A percentile compares a stretch with the other conserved stretches of the same genome.
These are phyloP conservation scores for Terana coerulea DNA, from an alignment of 768 basidiomycete species.

Conservation along the genomic window DNA sequence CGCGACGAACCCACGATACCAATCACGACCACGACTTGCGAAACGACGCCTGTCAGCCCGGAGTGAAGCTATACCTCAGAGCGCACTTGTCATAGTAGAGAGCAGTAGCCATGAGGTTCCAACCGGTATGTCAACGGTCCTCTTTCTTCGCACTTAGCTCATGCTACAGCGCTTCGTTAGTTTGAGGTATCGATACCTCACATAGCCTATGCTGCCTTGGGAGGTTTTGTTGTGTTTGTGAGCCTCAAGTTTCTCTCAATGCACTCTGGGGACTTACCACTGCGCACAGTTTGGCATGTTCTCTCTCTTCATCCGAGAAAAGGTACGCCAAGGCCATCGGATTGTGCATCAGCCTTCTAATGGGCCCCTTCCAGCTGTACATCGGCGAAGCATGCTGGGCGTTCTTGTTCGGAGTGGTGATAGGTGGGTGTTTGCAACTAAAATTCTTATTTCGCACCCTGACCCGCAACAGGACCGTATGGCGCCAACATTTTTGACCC, in stretches of 20 bases:
- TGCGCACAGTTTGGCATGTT: slow-evolving; percentile 84
- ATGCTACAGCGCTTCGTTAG: slow-evolving; percentile 12
- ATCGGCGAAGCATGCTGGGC: slow-evolving; percentile 97
- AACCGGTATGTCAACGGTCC: slow-evolving; percentile 8
- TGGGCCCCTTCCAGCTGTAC: slow-evolving; percentile 56
- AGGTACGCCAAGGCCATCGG: slow-evolving; percentile 37
- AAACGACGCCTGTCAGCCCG: too few relatives aligned
- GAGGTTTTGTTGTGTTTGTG: slow-evolving; percentile 77
- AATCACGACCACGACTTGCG: background rate
- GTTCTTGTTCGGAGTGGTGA: slow-evolving; percentile 88
- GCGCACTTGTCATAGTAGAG: background rate
- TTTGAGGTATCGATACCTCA: slow-evolving; percentile 69
- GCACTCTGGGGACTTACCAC: background rate
- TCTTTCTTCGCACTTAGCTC: background rate
- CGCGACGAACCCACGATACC: background rate
- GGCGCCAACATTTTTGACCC: slow-evolving; percentile 81
- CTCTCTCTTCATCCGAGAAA: slow-evolving; percentile 86
- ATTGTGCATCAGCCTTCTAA: background rate
- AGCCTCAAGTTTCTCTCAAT: slow-evolving; percentile 23
- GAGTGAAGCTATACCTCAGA: too few relatives aligned
- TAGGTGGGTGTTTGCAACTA: slow-evolving; percentile 47
- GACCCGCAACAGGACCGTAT: slow-evolving; percentile 60
- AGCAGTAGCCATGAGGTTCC: slow-evolving; percentile 12
- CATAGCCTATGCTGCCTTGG: slow-evolving; percentile 74
- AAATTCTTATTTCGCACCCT: slow-evolving; percentile 1